A percentile compares a stretch with the other conserved stretches of the same genome.
Evolutionary conservation across 768 basidiomycete genomes (phyloP).

Genomic region (Tylopilus subfusipes): DNA sequence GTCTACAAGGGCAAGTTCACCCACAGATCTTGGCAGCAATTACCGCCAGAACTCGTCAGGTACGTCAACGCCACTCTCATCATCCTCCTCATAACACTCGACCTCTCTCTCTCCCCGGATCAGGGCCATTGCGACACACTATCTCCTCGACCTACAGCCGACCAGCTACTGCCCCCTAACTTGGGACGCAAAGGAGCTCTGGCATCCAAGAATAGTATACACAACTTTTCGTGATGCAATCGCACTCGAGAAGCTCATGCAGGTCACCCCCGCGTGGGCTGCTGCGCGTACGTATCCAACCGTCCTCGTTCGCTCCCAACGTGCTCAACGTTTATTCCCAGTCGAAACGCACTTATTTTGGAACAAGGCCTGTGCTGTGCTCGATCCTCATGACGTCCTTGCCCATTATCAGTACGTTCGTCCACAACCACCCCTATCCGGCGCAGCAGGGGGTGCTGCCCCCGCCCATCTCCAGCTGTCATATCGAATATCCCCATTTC

Average conservation of each 20-base stretch:
- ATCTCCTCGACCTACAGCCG: conserved; percentile 47
- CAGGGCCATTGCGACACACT: conserved; percentile 42
- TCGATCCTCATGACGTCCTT: conserved; percentile 61
- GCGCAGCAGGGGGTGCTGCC: conserved; percentile 32
- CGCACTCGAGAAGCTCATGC: conserved; percentile 61
- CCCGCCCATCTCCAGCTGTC: conserved; percentile 32
- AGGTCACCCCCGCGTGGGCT: conserved; percentile 58
- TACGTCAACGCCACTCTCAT: conserved; percentile 37
- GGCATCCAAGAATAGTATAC: conserved; percentile 63
- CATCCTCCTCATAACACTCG: conserved; percentile 9
- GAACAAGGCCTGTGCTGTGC: conserved; percentile 55
- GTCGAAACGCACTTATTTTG: conserved; percentile 72
- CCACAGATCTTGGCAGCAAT: conserved; percentile 56
- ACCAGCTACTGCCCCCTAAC: conserved; percentile 45
- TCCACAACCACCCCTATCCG: conserved; percentile 32
- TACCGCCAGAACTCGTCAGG: conserved; percentile 61
- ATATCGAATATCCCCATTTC: conserved; percentile 47
- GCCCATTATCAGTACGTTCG: conserved; percentile 47
- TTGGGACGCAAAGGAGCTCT: conserved; percentile 49
- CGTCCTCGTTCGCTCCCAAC: neutral
- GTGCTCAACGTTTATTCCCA: conserved; percentile 26
- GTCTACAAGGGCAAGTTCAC: conserved; percentile 58
- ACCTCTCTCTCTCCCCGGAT: neutral
- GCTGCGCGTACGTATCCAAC: conserved; percentile 48
- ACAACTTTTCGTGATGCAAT: conserved; percentile 58